phyloP scores from a whole-genome alignment of 768 basidiomycete genomes.

The Galerina sulciceps region DNA sequence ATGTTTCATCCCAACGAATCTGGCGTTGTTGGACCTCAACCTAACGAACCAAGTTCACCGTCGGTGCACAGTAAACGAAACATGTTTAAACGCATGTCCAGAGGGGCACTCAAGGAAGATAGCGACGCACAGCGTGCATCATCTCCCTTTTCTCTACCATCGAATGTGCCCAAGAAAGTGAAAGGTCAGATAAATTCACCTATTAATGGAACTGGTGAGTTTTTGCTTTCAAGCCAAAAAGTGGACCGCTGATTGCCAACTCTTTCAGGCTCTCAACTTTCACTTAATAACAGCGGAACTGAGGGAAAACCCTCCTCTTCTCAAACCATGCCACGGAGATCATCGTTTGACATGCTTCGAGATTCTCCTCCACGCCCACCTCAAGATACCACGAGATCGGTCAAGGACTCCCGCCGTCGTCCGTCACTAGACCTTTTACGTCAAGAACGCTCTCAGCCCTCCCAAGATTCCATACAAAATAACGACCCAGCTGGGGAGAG shows the following conservation, averaged over 20 bases:
- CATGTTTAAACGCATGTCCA: slow-evolving; percentile 62
- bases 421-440: slow-evolving; percentile 46
- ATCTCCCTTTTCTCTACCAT: slow-evolving; percentile 35
- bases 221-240: not conserved
- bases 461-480: slow-evolving; percentile 17
- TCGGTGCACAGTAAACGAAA: slow-evolving; percentile 48
- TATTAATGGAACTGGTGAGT: slow-evolving; percentile 45
- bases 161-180: slow-evolving; percentile 55
- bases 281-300: slow-evolving; percentile 26
- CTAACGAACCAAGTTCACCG: slow-evolving; percentile 53
- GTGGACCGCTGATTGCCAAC: not conserved
- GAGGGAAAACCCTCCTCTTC: slow-evolving; percentile 13
- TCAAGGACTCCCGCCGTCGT: slow-evolving; percentile 30
- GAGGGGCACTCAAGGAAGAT: slow-evolving; percentile 43
- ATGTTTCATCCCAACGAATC: slow-evolving; percentile 50
- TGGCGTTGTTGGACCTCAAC: slow-evolving; percentile 25
- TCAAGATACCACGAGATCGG: slow-evolving; percentile 27
- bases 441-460: slow-evolving; percentile 23
- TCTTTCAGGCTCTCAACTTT: slow-evolving; percentile 35
- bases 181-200: slow-evolving; percentile 43
- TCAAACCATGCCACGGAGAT: slow-evolving; percentile 25
- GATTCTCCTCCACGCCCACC: slow-evolving; percentile 16
- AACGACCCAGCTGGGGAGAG: slow-evolving; percentile 26
- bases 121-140: slow-evolving; percentile 32
- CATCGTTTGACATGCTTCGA: slow-evolving; percentile 39